Evolutionary conservation across 2,329 filamentous ascomycete genomes (phyloP).

Genomic region (Aspergillus transmontanensis): DNA sequence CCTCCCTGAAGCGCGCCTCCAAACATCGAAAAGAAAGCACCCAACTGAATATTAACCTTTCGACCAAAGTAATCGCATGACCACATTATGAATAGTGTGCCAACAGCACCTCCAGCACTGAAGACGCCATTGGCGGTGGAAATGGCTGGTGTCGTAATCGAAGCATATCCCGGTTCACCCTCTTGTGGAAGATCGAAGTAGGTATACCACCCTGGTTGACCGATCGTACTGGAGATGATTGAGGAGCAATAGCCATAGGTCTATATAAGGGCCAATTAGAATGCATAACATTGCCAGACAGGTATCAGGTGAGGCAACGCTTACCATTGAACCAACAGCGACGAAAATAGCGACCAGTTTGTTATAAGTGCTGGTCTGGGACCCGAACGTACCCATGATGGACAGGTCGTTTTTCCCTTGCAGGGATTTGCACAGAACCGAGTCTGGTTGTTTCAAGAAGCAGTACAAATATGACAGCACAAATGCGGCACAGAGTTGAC

Average conservation of each 20-base stretch:
- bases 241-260: conserved; percentile 57
- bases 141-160: conserved; percentile 50
- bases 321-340: conserved; percentile 43
- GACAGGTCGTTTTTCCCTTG: conserved; percentile 1
- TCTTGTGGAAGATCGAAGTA: conserved; percentile 52
- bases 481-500: background rate
- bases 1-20: conserved; percentile 53
- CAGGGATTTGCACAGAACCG: background rate
- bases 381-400: conserved; percentile 34
- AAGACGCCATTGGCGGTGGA: conserved; percentile 54
- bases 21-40: conserved; percentile 46
- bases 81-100: conserved; percentile 55
- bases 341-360: conserved; percentile 43
- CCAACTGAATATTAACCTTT: conserved; percentile 51
- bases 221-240: conserved; percentile 55
- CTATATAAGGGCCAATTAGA: conserved; percentile 27
- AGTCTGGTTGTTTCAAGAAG: background rate
- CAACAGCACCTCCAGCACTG: conserved; percentile 52
- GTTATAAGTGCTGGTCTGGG: conserved; percentile 43
- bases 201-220: conserved; percentile 55
- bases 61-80: conserved; percentile 49
- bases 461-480: background rate
- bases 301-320: conserved; percentile 11
- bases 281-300: background rate
- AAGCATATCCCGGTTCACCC: conserved; percentile 49